These are phyloP conservation scores for Mimosa bimucronata DNA, from an alignment of 306 rosid species.

Conservation along the genomic window DNA sequence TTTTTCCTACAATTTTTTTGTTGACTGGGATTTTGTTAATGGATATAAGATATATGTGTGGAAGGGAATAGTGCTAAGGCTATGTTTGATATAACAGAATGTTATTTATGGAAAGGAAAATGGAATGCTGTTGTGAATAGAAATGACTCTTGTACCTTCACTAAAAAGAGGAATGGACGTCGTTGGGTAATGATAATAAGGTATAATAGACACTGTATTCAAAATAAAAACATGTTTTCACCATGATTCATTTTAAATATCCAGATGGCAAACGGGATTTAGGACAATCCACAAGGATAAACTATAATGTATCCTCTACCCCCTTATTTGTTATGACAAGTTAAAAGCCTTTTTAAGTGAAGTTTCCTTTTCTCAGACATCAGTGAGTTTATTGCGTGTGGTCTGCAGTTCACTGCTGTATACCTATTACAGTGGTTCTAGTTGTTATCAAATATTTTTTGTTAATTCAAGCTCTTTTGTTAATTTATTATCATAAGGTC, in stretches of 20 bases:
- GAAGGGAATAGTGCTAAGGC: not conserved
- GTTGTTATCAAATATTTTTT: not conserved
- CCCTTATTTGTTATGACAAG: not conserved
- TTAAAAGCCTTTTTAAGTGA: not conserved
- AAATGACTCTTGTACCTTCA: not conserved
- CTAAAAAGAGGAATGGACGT: not conserved
- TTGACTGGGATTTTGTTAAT: not conserved
- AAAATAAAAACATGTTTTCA: not conserved
- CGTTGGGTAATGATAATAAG: not conserved
- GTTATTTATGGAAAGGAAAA: not conserved
- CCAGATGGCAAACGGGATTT: not conserved
- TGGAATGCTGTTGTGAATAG: not conserved
- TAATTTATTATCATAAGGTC: slow-evolving; percentile 53
- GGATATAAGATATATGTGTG: not conserved
- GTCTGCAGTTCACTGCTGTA: not conserved
- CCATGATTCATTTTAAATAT: not conserved
- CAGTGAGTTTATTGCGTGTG: not conserved
- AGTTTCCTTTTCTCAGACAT: not conserved
- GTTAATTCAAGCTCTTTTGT: not conserved
- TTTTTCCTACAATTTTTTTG: not conserved
- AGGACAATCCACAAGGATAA: not conserved
- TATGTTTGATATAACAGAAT: not conserved
- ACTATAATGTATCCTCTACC: not conserved
- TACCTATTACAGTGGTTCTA: not conserved
- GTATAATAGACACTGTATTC: not conserved